These are phyloP conservation scores for Zancudomyces culisetae DNA, from an alignment of 371 early-diverging fungal species.

Conservation along the genomic window DNA sequence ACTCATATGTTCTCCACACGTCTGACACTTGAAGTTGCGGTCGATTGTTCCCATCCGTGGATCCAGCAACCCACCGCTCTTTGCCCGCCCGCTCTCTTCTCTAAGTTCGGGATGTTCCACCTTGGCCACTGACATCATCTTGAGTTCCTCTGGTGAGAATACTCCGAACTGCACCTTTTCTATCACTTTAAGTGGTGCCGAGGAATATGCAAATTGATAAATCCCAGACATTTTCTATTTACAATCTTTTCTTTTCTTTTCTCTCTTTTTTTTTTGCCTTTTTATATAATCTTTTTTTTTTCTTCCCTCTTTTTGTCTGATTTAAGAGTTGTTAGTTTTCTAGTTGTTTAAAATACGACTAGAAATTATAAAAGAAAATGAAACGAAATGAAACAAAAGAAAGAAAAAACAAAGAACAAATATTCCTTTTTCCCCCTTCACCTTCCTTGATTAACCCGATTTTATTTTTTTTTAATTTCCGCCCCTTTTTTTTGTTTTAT, in stretches of 20 bases:
- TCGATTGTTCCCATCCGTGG: slow-evolving; percentile 98
- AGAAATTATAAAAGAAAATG: no score
- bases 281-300: no score
- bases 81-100: slow-evolving; percentile 83
- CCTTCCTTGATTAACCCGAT: no score
- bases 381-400: no score
- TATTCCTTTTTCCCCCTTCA: no score
- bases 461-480: no score
- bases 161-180: slow-evolving; percentile 91
- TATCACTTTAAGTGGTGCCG: slow-evolving; percentile 79
- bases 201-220: slow-evolving; percentile 38
- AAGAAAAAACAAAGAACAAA: no score
- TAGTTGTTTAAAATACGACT: no score
- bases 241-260: not conserved
- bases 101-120: slow-evolving; percentile 90
- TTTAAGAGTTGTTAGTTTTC: no score
- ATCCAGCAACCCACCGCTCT: slow-evolving; percentile 82
- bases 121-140: slow-evolving; percentile 89
- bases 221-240: slow-evolving; percentile 13
- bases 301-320: no score
- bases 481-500: no score
- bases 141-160: slow-evolving; percentile 87
- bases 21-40: slow-evolving; percentile 92
- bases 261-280: not conserved
- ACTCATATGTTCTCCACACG: slow-evolving; percentile 90